phyloP scores from a whole-genome alignment of 2,329 filamentous ascomycete genomes.

The Alternaria longipes region DNA sequence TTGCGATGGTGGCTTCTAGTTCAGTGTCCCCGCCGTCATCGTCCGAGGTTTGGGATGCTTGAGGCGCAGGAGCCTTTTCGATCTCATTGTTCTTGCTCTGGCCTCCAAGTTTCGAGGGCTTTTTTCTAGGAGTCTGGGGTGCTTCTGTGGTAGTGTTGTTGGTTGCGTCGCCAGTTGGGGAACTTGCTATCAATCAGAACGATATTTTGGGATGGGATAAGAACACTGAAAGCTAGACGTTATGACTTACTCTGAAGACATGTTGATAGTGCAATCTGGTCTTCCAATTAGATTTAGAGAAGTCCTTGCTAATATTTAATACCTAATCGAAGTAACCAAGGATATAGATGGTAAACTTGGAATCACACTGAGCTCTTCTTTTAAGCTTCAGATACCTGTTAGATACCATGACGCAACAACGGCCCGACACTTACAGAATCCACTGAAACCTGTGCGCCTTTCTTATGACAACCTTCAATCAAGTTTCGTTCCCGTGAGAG shows the following conservation, averaged over 20 bases:
- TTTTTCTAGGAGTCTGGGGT: constrained; percentile 15
- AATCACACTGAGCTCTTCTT: background rate
- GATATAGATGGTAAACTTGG: background rate
- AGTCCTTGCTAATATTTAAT: constrained; percentile 3
- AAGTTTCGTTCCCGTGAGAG: background rate
- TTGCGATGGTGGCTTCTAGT: background rate
- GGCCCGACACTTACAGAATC: background rate
- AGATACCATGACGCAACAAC: background rate
- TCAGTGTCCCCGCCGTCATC: constrained; percentile 18
- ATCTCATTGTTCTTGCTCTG: constrained; percentile 17
- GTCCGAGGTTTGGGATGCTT: background rate
- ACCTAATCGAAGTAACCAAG: background rate
- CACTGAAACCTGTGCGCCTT: background rate
- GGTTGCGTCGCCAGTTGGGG: background rate
- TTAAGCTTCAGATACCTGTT: background rate
- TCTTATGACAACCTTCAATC: background rate
- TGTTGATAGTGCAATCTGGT: constrained; percentile 21
- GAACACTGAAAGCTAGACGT: background rate
- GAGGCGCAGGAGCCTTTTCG: constrained; percentile 13
- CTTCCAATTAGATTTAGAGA: constrained; percentile 9
- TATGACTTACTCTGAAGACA: constrained; percentile 29
- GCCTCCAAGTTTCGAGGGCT: constrained; percentile 11
- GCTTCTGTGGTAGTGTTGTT: background rate
- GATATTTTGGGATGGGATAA: background rate
- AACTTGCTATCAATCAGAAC: background rate